A percentile compares a stretch with the other conserved stretches of the same genome.
Conservation (phyloP, 805 yeast genomes). For the Starmerella kuoi region DNA sequence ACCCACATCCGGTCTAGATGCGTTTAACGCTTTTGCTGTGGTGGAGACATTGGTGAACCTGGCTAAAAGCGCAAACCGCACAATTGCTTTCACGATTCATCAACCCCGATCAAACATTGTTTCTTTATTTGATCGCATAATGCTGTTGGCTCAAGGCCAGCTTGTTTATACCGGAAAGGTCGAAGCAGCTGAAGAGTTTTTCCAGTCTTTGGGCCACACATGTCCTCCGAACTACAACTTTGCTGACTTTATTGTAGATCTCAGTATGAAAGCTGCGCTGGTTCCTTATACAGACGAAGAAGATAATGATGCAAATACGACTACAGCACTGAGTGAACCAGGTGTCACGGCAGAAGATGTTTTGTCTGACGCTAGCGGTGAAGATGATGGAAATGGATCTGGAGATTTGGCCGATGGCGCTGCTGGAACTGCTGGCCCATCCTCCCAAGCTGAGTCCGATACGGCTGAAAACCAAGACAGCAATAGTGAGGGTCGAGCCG, state of each 20-base stretch:
- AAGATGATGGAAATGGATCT: neutral
- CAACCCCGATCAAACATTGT: slow-evolving; percentile 96
- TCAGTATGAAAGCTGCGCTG: slow-evolving; percentile 51
- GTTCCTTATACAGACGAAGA: slow-evolving; percentile 5
- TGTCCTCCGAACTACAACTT: slow-evolving; percentile 87
- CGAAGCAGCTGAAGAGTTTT: slow-evolving; percentile 60
- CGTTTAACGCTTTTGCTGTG: slow-evolving; percentile 86
- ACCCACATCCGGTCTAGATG: slow-evolving; percentile 91
- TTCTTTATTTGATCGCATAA: slow-evolving; percentile 69
- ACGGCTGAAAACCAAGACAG: neutral
- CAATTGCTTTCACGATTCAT: slow-evolving; percentile 86
- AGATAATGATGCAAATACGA: neutral
- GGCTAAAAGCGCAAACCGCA: slow-evolving; percentile 69
- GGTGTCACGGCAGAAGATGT: slow-evolving; percentile 8
- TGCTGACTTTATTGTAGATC: slow-evolving; percentile 86
- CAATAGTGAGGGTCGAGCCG: neutral
- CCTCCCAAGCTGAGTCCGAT: neutral
- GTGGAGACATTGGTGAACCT: slow-evolving; percentile 70
- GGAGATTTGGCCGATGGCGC: neutral
- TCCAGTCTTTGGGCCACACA: slow-evolving; percentile 57
- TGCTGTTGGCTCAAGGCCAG: slow-evolving; percentile 73
- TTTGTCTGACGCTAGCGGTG: slow-evolving; percentile 11
- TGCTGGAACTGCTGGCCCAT: neutral
- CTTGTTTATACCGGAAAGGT: slow-evolving; percentile 82
- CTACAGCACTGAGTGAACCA: neutral